Conservation (phyloP, 495 filamentous ascomycete species). For the Hypoxylon cercidicola region DNA sequence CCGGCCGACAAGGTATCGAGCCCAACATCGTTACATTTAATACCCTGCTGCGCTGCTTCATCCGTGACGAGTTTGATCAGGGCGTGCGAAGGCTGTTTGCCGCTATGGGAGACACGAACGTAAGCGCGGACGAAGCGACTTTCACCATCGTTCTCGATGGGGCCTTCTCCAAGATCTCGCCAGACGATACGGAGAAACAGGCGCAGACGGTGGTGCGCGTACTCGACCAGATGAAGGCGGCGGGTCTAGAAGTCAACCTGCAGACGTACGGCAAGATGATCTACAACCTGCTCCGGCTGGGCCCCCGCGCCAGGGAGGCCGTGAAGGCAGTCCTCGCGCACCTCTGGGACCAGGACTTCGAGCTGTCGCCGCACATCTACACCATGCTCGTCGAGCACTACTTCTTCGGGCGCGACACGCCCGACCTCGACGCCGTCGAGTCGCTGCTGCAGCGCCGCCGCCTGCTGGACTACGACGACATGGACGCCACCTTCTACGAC, state of each 20-base stretch:
- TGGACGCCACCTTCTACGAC: slow-evolving; percentile 75
- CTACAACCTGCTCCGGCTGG: slow-evolving; percentile 63
- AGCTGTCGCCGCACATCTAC: slow-evolving; percentile 70
- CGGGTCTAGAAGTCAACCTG: slow-evolving; percentile 64
- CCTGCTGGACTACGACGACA: slow-evolving; percentile 45
- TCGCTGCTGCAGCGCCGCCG: slow-evolving; percentile 60
- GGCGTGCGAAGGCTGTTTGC: slow-evolving; percentile 56
- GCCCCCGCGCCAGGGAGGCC: slow-evolving; percentile 54
- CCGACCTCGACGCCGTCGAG: slow-evolving; percentile 67
- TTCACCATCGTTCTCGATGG: slow-evolving; percentile 57
- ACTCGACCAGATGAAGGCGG: slow-evolving; percentile 62
- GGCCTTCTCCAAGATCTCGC: slow-evolving; percentile 40
- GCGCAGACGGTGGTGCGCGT: slow-evolving; percentile 49
- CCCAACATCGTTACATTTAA: slow-evolving; percentile 76
- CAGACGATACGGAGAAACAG: slow-evolving; percentile 44
- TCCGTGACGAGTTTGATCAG: slow-evolving; percentile 54
- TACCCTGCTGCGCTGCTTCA: slow-evolving; percentile 65
- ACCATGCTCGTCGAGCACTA: slow-evolving; percentile 76
- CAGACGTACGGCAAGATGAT: slow-evolving; percentile 72
- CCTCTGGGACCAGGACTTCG: slow-evolving; percentile 62
- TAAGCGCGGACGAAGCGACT: slow-evolving; percentile 53
- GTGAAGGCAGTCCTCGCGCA: slow-evolving; percentile 69
- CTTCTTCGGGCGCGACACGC: slow-evolving; percentile 69
- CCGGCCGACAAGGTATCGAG: slow-evolving; percentile 62
- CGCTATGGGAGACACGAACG: slow-evolving; percentile 47